phyloP scores from a whole-genome alignment of 306 rosid species.

The Hippophae gyantsensis region DNA sequence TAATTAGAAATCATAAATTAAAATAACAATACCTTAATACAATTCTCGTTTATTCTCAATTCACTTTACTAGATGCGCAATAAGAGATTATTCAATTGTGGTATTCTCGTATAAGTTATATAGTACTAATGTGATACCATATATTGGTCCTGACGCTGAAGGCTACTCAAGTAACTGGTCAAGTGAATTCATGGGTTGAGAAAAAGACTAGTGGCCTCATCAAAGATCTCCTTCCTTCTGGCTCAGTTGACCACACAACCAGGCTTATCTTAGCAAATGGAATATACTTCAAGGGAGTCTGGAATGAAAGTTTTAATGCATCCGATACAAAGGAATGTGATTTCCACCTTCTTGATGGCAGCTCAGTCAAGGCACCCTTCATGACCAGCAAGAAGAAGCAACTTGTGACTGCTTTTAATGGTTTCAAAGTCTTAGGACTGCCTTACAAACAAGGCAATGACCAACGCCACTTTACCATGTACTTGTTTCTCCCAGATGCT shows the following conservation, averaged over 20 bases:
- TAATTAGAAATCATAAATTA: no score
- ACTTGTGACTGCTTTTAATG: constrained; percentile 31
- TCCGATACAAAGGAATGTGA: constrained; percentile 41
- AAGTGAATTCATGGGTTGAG: constrained; percentile 71
- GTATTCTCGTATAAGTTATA: no score
- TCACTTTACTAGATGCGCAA: no score
- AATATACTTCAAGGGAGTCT: constrained; percentile 69
- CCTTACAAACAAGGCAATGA: constrained; percentile 56
- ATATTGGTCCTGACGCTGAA: constrained; percentile 16
- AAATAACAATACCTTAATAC: no score
- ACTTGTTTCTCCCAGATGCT: constrained; percentile 61
- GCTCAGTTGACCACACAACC: constrained; percentile 39
- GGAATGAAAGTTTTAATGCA: constrained; percentile 56
- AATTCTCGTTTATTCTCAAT: no score
- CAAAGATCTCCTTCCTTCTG: constrained; percentile 50
- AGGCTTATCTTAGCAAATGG: constrained; percentile 67
- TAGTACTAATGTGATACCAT: neutral
- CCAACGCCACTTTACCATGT: constrained; percentile 55
- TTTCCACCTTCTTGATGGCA: constrained; percentile 54
- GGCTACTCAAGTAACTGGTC: constrained; percentile 49
- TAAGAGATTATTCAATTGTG: no score
- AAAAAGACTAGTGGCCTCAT: constrained; percentile 63
- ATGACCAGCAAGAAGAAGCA: constrained; percentile 58
- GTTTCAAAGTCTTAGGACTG: constrained; percentile 63
- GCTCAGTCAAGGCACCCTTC: constrained; percentile 53